These are phyloP conservation scores for Delphinella strobiligena DNA, from an alignment of 2,329 filamentous ascomycete genomes.

Conservation along the genomic window DNA sequence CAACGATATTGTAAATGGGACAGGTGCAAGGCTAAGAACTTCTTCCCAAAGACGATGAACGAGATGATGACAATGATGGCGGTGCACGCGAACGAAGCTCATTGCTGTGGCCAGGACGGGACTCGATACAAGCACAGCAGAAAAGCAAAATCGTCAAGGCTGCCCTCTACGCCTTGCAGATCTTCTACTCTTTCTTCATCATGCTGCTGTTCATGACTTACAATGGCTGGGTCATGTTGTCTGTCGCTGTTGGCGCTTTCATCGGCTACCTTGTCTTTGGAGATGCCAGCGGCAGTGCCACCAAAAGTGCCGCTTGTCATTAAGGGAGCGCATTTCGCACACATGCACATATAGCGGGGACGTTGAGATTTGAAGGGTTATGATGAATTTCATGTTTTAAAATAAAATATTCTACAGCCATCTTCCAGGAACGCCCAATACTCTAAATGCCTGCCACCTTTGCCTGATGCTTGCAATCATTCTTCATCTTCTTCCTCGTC, in stretches of 20 bases:
- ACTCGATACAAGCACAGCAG: slow-evolving; percentile 48
- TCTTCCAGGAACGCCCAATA: too few species aligned
- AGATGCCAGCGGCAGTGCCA: slow-evolving; percentile 46
- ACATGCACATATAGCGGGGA: too few species aligned
- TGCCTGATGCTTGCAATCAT: too few species aligned
- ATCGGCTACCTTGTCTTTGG: slow-evolving; percentile 79
- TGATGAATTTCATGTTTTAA: too few species aligned
- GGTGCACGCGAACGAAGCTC: slow-evolving; percentile 43
- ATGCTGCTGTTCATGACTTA: slow-evolving; percentile 99
- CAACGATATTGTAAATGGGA: too few species aligned
- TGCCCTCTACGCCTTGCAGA: slow-evolving; percentile 76
- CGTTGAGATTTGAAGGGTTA: too few species aligned
- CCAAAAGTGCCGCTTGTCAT: slow-evolving; percentile 87
- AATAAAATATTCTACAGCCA: too few species aligned
- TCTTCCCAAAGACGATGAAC: too few species aligned
- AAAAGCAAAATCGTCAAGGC: slow-evolving; percentile 70
- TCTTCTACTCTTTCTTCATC: slow-evolving; percentile 98
- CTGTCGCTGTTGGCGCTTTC: slow-evolving; percentile 79
- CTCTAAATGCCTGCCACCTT: too few species aligned
- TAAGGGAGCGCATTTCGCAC: too few species aligned
- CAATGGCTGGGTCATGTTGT: slow-evolving; percentile 94
- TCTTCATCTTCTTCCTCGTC: slow-evolving; percentile 66
- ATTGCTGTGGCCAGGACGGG: slow-evolving; percentile 66
- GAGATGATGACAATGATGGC: slow-evolving; percentile 8
- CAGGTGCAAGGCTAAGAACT: too few species aligned